Base-by-base conservation (phyloP, 1,284 basidiomycete species). In the Vanrija pseudolonga region DNA sequence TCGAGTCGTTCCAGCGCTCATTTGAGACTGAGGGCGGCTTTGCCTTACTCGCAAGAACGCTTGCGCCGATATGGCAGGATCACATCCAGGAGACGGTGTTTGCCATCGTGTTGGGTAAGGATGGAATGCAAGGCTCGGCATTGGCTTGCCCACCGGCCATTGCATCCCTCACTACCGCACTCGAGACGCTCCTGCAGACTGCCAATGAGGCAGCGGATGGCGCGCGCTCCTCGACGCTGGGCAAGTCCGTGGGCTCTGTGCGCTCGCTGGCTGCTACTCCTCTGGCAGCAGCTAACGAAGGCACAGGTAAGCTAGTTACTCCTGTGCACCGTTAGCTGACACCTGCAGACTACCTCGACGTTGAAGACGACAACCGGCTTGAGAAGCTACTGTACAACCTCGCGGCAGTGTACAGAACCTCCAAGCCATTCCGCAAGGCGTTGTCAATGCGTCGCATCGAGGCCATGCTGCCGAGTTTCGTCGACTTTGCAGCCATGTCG, bases 21-120 rank as follows among this genome's bases (percentile, higher is more conserved):
- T 77, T 76, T 55, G 71, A 74, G 60, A 47, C 52, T 8, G 70
- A 77, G 61, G 75, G 75, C 14, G 75, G 75, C 3, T 76, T 73
- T 45, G 72, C 69, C 6, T 53, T 75, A 2, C 59, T 77, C 3
- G 68, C 69, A 6, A 46, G 62, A 4, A 67, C 65, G 1, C 60
- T 76, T 0, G 65, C 69, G 2, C 54, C 56, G 1, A 55, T 71
- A 6, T 77, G 75, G 75, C 51, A 57, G 20, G 50, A 47, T 2
- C 62, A 66, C 38, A 61, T 76, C 3, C 75, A 74, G 50, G 59
- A 45, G 4, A 48, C 47, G 32, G 64, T 73, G 17, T 64, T 69
- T 26, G 40, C 48, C 22, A 65, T 67, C 53, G 53, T 69, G 28
- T 45, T 69, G 5, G 68, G 67, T 11, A 42, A 57, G 1, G 32